Percentiles rank a stretch among this genome's conserved stretches.
These are phyloP conservation scores for Colletotrichum cuscutae DNA, from an alignment of 2,329 filamentous ascomycete genomes.

Conservation along the genomic window DNA sequence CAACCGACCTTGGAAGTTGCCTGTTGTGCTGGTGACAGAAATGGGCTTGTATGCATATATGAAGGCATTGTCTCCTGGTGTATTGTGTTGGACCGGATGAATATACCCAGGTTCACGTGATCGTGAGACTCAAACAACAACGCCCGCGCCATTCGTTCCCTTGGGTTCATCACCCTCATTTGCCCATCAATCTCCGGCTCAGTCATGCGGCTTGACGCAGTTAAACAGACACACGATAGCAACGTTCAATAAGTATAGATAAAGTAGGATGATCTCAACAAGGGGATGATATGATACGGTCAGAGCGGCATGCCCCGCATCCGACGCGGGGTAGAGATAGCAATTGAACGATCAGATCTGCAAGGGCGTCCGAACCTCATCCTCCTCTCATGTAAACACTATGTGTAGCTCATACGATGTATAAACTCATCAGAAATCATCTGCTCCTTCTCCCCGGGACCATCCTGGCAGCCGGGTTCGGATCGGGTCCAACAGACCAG, in stretches of 20 bases:
- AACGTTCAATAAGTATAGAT: not conserved
- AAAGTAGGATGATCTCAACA: not conserved
- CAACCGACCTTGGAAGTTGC: too few relatives aligned
- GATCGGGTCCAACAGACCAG: not conserved
- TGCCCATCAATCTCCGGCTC: too few relatives aligned
- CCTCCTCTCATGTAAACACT: not conserved
- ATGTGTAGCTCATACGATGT: not conserved
- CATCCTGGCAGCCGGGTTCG: not conserved
- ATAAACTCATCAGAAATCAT: not conserved
- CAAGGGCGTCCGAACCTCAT: not conserved
- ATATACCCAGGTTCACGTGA: too few relatives aligned
- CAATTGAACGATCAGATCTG: not conserved
- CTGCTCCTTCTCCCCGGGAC: not conserved
- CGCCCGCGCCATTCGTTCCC: too few relatives aligned
- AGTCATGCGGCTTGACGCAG: too few relatives aligned
- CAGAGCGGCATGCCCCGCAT: constrained; percentile 5
- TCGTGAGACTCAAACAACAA: too few relatives aligned
- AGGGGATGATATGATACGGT: not conserved
- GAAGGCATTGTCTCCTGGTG: too few relatives aligned
- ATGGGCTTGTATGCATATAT: too few relatives aligned
- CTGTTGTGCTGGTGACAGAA: too few relatives aligned
- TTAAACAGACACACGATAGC: not conserved
- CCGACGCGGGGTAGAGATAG: not conserved
- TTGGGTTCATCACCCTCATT: too few relatives aligned
- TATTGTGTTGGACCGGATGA: too few relatives aligned